These are phyloP conservation scores for Euphorbia corollata DNA, from an alignment of 441 rosid species.

Conservation along the genomic window DNA sequence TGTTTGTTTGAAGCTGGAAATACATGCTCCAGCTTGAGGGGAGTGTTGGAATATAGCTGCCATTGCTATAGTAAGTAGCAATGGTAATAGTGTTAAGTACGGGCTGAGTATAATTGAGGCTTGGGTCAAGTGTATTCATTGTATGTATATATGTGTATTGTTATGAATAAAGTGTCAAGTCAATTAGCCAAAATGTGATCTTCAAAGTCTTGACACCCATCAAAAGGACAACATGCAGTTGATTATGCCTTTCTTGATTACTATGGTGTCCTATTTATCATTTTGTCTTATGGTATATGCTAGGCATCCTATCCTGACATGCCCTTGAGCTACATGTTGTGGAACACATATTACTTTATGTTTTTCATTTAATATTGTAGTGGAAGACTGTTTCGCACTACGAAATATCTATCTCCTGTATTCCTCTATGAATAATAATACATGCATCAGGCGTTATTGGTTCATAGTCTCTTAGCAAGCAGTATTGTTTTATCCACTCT, in stretches of 20 bases:
- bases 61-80: too few relatives aligned
- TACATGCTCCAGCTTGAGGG: too few relatives aligned
- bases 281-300: background rate
- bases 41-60: too few relatives aligned
- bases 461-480: background rate
- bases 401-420: background rate
- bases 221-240: background rate
- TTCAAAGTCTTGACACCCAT: background rate
- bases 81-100: too few relatives aligned
- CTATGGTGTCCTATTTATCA: background rate
- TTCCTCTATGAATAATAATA: background rate
- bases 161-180: too few relatives aligned
- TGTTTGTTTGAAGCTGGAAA: too few relatives aligned
- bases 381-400: too few relatives aligned
- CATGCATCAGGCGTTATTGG: background rate
- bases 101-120: too few relatives aligned
- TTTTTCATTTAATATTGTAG: background rate
- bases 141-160: too few relatives aligned
- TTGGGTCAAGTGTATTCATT: too few relatives aligned
- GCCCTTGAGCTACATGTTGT: background rate
- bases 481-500: background rate
- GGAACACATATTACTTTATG: background rate
- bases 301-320: background rate
- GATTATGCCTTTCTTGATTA: background rate
- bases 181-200: too few relatives aligned